These are phyloP conservation scores for Puccinia polysora DNA, from an alignment of 1,284 basidiomycete species.

Conservation along the genomic window DNA sequence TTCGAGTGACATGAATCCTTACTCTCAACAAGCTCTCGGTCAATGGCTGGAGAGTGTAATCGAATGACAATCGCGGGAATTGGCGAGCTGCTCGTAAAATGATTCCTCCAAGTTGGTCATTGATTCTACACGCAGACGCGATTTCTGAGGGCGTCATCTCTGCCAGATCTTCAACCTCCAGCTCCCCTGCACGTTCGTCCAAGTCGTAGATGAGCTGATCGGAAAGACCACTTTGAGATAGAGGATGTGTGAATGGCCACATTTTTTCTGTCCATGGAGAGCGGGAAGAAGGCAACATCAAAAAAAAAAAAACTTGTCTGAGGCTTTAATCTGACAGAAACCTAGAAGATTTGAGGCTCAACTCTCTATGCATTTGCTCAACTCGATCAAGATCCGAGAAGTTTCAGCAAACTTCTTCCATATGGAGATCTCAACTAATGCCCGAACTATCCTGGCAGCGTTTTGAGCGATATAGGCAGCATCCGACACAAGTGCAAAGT, in stretches of 20 bases:
- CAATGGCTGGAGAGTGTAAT: constrained; percentile 72
- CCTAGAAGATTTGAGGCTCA: constrained; percentile 15
- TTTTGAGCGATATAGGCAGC: constrained; percentile 85
- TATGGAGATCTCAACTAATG: constrained; percentile 87
- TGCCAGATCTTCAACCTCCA: constrained; percentile 71
- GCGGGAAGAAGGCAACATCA: constrained; percentile 62
- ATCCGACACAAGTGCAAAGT: constrained; percentile 96
- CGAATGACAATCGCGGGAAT: constrained; percentile 73
- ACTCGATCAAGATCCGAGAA: constrained; percentile 73
- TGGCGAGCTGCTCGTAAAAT: constrained; percentile 75
- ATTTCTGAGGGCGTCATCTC: constrained; percentile 69
- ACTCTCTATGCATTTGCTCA: constrained; percentile 68
- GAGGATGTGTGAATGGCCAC: constrained; percentile 94
- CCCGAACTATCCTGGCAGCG: constrained; percentile 85
- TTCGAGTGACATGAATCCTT: constrained; percentile 62
- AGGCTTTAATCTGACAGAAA: neutral
- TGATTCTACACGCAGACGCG: constrained; percentile 78
- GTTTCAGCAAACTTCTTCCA: constrained; percentile 84
- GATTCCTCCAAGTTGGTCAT: constrained; percentile 75
- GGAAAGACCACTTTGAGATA: constrained; percentile 70
- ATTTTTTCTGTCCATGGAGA: constrained; percentile 66
- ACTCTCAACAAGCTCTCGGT: constrained; percentile 79
- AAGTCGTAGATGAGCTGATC: constrained; percentile 75
- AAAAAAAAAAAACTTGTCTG: neutral
- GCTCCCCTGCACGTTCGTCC: constrained; percentile 76